Evolutionary conservation across 1,284 basidiomycete genomes (phyloP), one percentile per base, ranked within the genome.

Genomic region (Sanghuangporus weigelae): DNA sequence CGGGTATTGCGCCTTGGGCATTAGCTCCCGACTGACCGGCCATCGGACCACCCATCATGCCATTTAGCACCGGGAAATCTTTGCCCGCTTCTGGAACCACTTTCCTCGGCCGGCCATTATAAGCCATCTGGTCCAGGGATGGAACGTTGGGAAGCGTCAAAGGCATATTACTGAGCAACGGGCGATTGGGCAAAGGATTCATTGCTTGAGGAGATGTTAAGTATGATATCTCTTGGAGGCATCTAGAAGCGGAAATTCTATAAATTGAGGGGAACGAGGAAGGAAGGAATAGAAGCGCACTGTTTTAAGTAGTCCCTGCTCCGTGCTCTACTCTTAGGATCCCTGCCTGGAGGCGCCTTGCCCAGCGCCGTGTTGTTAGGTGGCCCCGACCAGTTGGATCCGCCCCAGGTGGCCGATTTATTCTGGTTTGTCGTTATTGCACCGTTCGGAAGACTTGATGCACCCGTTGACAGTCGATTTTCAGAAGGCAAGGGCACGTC

Each of bases 221-320:
- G 75, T 99, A 99, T 7, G 94, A 93, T 69, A 99, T 94, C 80
- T 99, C 96, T 78, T 98, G 96, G 42, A 99, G 80, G 77, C 97
- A 97, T 77, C 91, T 93, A 68, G 16, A 63, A 56, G 53, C 21
- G 56, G 53, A 63, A 65, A 40, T 63, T 50, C 39, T 36, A 35
- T 23, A 46, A 54, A 23, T 21, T 53, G 16, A 54, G 60, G 31
- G 48, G 7, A 53, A 11, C 21, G n/a, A 42, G 36, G 31, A 19
- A 40, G 5, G 42, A 38, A 58, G 53, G 21, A 73, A 74, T 19
- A 38, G 46, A 46, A 21, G 83, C 90, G 69, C 70, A 95, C 86
- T 99, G 96, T 77, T 99, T 98, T 69, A 99, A 84, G 75, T 98
- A 99, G 67, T 99, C 97, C 63, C 96, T 83, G 79, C 94, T 96